These are phyloP conservation scores for Trypanosoma caninum DNA, from an alignment of 208 protist genomes.

Conservation along the genomic window DNA sequence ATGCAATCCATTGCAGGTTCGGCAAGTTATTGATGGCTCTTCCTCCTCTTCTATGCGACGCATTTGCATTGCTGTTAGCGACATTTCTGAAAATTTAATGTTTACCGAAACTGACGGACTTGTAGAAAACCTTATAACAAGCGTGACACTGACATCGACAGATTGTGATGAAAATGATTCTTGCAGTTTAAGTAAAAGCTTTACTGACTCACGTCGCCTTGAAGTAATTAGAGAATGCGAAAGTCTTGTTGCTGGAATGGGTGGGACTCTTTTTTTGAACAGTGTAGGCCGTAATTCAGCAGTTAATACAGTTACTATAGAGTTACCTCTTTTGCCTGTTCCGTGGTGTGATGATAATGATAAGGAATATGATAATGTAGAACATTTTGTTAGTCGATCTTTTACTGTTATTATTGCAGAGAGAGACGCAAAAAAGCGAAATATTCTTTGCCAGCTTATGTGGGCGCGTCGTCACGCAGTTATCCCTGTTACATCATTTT, in stretches of 20 bases:
- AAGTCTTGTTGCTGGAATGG: constrained; percentile 41
- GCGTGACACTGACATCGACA: neutral
- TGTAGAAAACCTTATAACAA: neutral
- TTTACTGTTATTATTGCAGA: constrained; percentile 80
- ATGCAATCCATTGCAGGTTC: neutral
- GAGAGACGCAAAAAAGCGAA: constrained; percentile 56
- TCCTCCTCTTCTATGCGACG: constrained; percentile 4
- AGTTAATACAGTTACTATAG: constrained; percentile 48
- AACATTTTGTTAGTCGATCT: constrained; percentile 23
- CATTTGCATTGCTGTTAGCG: constrained; percentile 2
- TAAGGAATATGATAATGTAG: constrained; percentile 1
- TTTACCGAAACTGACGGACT: neutral
- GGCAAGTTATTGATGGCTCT: constrained; percentile 5
- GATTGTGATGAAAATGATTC: neutral
- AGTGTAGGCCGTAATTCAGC: neutral
- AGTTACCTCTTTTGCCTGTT: constrained; percentile 72
- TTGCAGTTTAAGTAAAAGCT: neutral
- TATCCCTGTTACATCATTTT: constrained; percentile 69
- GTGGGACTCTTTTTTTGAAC: constrained; percentile 35
- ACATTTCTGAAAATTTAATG: neutral
- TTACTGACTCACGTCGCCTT: neutral
- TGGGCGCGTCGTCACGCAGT: constrained; percentile 84
- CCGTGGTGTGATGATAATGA: constrained; percentile 54
- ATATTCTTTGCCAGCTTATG: constrained; percentile 67
- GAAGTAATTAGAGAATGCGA: constrained; percentile 10